A percentile compares a stretch with the other conserved stretches of the same genome.
These are phyloP conservation scores for Cryptococcus sp. DNA, from an alignment of 1,284 basidiomycete genomes.

Conservation along the genomic window DNA sequence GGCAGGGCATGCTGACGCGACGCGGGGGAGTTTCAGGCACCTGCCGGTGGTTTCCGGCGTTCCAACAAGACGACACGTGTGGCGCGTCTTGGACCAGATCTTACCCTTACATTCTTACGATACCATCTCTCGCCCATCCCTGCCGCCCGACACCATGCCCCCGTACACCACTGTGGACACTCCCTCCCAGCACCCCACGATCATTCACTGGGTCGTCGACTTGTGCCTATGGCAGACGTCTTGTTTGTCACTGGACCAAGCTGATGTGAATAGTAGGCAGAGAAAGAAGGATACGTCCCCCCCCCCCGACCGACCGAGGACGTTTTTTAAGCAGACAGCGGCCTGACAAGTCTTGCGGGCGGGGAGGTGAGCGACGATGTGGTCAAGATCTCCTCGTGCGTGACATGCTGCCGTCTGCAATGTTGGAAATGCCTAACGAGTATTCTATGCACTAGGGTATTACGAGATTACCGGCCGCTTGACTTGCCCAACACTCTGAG, in stretches of 20 bases:
- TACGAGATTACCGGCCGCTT: constrained; percentile 41
- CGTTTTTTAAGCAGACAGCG: constrained; percentile 52
- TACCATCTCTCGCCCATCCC: too few relatives aligned
- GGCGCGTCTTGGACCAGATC: too few relatives aligned
- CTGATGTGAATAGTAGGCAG: background rate
- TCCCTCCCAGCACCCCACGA: too few relatives aligned
- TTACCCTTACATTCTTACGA: too few relatives aligned
- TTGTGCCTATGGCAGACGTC: too few relatives aligned
- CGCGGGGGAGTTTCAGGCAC: too few relatives aligned
- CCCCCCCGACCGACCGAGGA: constrained; percentile 48
- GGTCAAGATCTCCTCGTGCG: constrained; percentile 23
- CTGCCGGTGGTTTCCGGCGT: too few relatives aligned
- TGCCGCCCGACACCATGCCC: too few relatives aligned
- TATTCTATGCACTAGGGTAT: constrained; percentile 24
- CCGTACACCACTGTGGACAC: too few relatives aligned
- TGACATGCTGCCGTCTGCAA: background rate
- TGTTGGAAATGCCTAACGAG: background rate
- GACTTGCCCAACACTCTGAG: constrained; percentile 35
- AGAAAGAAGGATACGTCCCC: constrained; percentile 42
- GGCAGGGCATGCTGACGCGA: too few relatives aligned
- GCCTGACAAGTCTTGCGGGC: constrained; percentile 51
- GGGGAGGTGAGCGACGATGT: constrained; percentile 1
- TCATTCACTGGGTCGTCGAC: too few relatives aligned
- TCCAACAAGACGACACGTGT: too few relatives aligned
- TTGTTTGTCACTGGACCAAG: background rate